Evolutionary conservation across 2,329 filamentous ascomycete species (phyloP), one percentile per base, ranked within the genome.

Genomic region (Proliferodiscus dingleyae): DNA sequence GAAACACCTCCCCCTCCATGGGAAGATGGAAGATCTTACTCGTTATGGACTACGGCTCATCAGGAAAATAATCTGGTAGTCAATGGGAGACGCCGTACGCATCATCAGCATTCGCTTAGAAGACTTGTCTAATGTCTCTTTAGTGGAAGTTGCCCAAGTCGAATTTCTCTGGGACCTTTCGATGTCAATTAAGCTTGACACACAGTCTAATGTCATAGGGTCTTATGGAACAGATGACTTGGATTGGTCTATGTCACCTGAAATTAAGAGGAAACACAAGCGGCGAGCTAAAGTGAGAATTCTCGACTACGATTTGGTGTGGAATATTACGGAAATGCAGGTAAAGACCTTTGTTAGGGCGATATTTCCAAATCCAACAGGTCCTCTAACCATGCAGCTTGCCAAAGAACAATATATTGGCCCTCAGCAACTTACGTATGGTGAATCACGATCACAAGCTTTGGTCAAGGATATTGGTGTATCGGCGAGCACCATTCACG

Each of bases 301-400:
- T 5, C 37, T 50, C 13, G 8, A 47, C 11, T 45, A 47, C 24
- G 36, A 52, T 15, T 30, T 53, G 2, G 33, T 46, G 9, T 53
- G 42, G 39, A 30, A 53, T 6, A 53, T 53, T 23, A 50, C 50
- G 1, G 50, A 53, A 29, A 53, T 50, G 45, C 47, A 53, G 24
- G 38, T 51, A 23, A 51, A 51, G 19, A 22, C 36, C 2, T 33
- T 39, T 38, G 45, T 51, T 2, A 23, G 41, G 18, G 41, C 45
- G 3, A 24, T 43, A 9, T 41, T 51, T 39, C 48, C 45, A 9
- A 51, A 45, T n/a, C 37, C 29, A 24, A 23, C 22, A n/a, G 49
- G 49, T 10, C 38, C 49, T 28, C 23, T 26, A 5, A 26, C 37
- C 9, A 30, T 36, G 16, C 47, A 50, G 22, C 47, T 50, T 30